phyloP scores from a whole-genome alignment of 2,329 filamentous ascomycete species.

The Fusarium globosum region DNA sequence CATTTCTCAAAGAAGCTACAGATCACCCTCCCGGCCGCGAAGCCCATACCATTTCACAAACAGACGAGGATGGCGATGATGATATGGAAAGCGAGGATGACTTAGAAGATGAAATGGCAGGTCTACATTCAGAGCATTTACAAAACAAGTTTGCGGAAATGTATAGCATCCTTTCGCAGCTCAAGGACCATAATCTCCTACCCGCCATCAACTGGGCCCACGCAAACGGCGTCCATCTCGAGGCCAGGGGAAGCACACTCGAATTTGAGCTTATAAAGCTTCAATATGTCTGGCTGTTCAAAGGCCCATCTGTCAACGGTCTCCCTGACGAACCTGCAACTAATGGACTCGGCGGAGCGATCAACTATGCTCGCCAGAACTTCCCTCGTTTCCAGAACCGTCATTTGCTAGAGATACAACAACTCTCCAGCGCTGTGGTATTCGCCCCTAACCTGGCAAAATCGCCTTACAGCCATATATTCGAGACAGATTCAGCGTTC shows the following conservation, averaged over 20 bases:
- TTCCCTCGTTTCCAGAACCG: slow-evolving; percentile 80
- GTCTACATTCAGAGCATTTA: slow-evolving; percentile 62
- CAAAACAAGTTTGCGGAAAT: slow-evolving; percentile 86
- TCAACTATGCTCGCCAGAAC: slow-evolving; percentile 79
- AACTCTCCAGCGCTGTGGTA: slow-evolving; percentile 83
- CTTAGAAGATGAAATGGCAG: slow-evolving; percentile 40
- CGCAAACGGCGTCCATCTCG: slow-evolving; percentile 75
- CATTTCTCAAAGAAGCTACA: slow-evolving; percentile 80
- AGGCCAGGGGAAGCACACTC: slow-evolving; percentile 87
- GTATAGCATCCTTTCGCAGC: slow-evolving; percentile 86
- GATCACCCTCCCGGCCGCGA: slow-evolving; percentile 48
- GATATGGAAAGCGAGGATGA: slow-evolving; percentile 49
- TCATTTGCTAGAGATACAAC: slow-evolving; percentile 82
- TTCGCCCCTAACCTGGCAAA: slow-evolving; percentile 78
- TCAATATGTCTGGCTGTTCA: slow-evolving; percentile 90
- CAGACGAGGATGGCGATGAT: slow-evolving; percentile 49
- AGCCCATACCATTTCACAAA: slow-evolving; percentile 31
- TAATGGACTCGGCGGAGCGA: slow-evolving; percentile 71
- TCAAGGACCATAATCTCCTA: slow-evolving; percentile 78
- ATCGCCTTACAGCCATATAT: slow-evolving; percentile 84
- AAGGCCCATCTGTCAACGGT: slow-evolving; percentile 66
- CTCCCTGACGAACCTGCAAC: slow-evolving; percentile 61
- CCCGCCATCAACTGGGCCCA: slow-evolving; percentile 92
- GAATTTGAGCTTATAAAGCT: slow-evolving; percentile 94
- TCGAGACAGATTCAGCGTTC: slow-evolving; percentile 81